Evolutionary conservation across 2,329 filamentous ascomycete species (phyloP), one percentile per base, ranked within the genome.

Genomic region (Cytospora leucostoma): DNA sequence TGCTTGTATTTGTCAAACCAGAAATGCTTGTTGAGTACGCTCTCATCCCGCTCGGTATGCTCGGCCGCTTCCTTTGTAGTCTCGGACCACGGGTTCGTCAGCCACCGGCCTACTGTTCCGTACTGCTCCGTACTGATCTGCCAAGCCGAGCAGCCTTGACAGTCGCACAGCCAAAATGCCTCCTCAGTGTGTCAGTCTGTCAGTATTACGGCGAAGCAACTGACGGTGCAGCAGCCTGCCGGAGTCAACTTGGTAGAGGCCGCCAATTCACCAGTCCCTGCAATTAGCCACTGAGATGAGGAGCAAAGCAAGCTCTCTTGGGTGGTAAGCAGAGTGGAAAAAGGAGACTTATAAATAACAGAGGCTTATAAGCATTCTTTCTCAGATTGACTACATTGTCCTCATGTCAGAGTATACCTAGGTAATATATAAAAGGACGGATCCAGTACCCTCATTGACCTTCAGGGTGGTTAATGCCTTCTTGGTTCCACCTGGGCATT

Each of bases 351-450:
- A 47, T 19, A 12, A 47, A 47, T 21, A 21, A 21, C 8, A 1
- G 12, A 17, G 21, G 2, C 7, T 6, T 21, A 47, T 44, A 47
- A 19, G 40, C 40, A 47, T 47, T 19, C 8, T 10, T 47, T 47
- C 10, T n/a, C n/a, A 19, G 8, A 47, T 10, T 21, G 12, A 12
- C 44, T 21, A 6, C n/a, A 37, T 37, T 37, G 35, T 12, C 40
- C 17, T 47, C 10, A 12, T 52, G 59, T 52, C 58, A 50, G 38
- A 32, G 32, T 55, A 61, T 55, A 55, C 35, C 37, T 7, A 3
- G 27, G 12, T 19, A 51, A 51, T 12, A 61, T 61, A 50, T 55
- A 37, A 49, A 61, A 61, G 38, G 59, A 51, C 40, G 51, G 59
- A 40, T 34, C 59, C 21, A 32, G 54, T 50, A 38, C 49, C 27